Percentiles rank a stretch among this genome's conserved stretches.
These are phyloP conservation scores for Mikania micrantha DNA, from an alignment of 129 eudicot genomes.

Conservation along the genomic window DNA sequence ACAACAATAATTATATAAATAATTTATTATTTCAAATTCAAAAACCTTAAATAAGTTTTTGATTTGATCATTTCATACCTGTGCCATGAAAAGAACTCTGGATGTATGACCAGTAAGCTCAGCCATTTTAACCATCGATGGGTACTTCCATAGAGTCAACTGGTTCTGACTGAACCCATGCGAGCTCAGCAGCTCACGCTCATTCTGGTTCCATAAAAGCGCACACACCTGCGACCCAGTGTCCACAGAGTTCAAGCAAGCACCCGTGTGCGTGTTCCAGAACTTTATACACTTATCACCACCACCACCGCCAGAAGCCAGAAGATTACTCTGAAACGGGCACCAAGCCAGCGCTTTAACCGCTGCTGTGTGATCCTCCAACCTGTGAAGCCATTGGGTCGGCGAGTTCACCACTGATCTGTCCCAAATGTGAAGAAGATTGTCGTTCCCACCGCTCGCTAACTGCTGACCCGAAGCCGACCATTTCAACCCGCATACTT, in stretches of 20 bases:
- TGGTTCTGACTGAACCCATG: conserved; percentile 93
- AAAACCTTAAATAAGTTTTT: too few relatives aligned
- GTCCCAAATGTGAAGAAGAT: conserved; percentile 95
- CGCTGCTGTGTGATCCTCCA: conserved; percentile 89
- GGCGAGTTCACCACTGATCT: conserved; percentile 46
- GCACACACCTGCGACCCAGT: conserved; percentile 91
- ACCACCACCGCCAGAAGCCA: conserved; percentile 94
- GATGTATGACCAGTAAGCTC: conserved; percentile 95
- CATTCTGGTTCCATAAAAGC: conserved; percentile 80
- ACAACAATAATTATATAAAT: too few relatives aligned
- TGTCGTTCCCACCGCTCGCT: conserved; percentile 96
- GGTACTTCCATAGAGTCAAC: conserved; percentile 90
- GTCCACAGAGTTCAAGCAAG: conserved; percentile 82
- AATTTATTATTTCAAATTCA: too few relatives aligned
- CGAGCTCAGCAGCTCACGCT: conserved; percentile 80
- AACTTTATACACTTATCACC: conserved; percentile 79
- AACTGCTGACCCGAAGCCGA: conserved; percentile 83
- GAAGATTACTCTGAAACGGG: conserved; percentile 72
- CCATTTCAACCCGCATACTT: conserved; percentile 94
- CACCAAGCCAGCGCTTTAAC: conserved; percentile 98
- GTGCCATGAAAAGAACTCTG: conserved; percentile 82
- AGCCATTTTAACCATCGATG: conserved; percentile 88
- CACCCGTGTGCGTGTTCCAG: conserved; percentile 94
- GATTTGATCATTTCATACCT: too few relatives aligned
- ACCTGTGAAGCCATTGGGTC: conserved; percentile 77